Evolutionary conservation across 2,329 filamentous ascomycete genomes (phyloP).

Genomic region (Xylariaceae sp.): DNA sequence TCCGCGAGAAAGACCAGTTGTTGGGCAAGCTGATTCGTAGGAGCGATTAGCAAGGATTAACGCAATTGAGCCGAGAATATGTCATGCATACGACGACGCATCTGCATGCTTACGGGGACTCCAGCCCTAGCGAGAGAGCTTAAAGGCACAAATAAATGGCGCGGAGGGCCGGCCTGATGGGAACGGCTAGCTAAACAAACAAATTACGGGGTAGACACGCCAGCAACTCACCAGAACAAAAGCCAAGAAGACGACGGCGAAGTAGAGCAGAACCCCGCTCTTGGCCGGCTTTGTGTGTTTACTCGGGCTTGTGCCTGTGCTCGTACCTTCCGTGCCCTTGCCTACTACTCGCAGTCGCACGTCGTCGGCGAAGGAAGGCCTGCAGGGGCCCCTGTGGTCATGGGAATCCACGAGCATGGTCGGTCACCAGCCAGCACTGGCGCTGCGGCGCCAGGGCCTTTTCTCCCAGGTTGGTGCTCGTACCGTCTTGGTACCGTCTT

Average conservation of each 20-base stretch:
- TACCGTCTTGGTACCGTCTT: conserved; percentile 15
- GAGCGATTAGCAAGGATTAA: conserved; percentile 23
- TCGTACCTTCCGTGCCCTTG: too few species aligned
- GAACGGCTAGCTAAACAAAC: background rate
- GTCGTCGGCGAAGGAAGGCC: conserved; percentile 8
- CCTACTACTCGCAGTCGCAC: too few species aligned
- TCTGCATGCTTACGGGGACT: conserved; percentile 14
- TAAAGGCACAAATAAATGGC: conserved; percentile 12
- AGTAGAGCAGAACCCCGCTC: conserved; percentile 15
- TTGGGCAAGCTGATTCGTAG: conserved; percentile 43
- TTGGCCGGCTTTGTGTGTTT: conserved; percentile 15
- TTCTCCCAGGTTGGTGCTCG: conserved; percentile 15
- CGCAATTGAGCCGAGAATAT: conserved; percentile 23
- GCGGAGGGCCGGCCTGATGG: background rate
- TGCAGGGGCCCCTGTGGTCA: conserved; percentile 13
- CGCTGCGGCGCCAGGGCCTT: conserved; percentile 29
- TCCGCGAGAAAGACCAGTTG: conserved; percentile 42
- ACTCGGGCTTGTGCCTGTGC: too few species aligned
- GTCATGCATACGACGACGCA: conserved; percentile 21
- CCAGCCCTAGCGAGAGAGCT: conserved; percentile 20
- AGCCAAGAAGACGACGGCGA: conserved; percentile 24
- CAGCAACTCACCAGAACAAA: conserved; percentile 28
- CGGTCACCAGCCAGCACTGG: conserved; percentile 26
- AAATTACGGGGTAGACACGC: background rate
- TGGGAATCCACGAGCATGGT: background rate